Conservation (phyloP, 495 filamentous ascomycete species). For the Annulohypoxylon nitens region DNA sequence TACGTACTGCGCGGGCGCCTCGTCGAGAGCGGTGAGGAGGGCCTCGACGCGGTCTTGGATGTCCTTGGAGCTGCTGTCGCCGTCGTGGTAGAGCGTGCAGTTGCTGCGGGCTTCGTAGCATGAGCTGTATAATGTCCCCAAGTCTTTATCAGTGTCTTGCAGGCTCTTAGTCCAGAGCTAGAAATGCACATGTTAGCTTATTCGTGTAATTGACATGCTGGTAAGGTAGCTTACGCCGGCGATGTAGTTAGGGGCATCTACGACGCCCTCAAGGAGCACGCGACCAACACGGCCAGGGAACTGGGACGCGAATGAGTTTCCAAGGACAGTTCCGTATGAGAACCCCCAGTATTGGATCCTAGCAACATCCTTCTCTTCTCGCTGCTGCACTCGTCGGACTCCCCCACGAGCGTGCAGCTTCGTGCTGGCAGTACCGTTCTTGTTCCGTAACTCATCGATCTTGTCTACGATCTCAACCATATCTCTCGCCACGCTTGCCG, state of each 20-base stretch:
- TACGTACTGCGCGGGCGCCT: conserved; percentile 39
- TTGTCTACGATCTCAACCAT: conserved; percentile 60
- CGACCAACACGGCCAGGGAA: conserved; percentile 59
- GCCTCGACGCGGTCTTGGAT: conserved; percentile 61
- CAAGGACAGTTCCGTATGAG: conserved; percentile 72
- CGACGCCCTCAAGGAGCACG: conserved; percentile 56
- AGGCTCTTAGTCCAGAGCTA: conserved; percentile 60
- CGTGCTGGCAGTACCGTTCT: conserved; percentile 14
- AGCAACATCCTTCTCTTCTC: conserved; percentile 30
- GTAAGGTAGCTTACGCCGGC: conserved; percentile 21
- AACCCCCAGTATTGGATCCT: conserved; percentile 69
- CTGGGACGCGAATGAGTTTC: conserved; percentile 64
- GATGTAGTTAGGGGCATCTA: conserved; percentile 54
- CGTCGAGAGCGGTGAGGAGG: conserved; percentile 38
- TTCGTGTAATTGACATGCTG: neutral
- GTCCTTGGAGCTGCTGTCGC: conserved; percentile 60
- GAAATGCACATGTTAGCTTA: conserved; percentile 11
- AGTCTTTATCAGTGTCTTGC: conserved; percentile 63
- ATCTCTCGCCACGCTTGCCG: conserved; percentile 54
- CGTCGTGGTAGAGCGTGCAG: conserved; percentile 62
- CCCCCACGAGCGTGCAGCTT: conserved; percentile 14
- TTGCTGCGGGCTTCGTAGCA: conserved; percentile 61
- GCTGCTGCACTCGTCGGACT: neutral
- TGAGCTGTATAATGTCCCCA: conserved; percentile 61
- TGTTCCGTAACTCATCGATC: conserved; percentile 48